phyloP scores from a whole-genome alignment of 495 filamentous ascomycete species.

The Melanomma pulvis-pyrius region DNA sequence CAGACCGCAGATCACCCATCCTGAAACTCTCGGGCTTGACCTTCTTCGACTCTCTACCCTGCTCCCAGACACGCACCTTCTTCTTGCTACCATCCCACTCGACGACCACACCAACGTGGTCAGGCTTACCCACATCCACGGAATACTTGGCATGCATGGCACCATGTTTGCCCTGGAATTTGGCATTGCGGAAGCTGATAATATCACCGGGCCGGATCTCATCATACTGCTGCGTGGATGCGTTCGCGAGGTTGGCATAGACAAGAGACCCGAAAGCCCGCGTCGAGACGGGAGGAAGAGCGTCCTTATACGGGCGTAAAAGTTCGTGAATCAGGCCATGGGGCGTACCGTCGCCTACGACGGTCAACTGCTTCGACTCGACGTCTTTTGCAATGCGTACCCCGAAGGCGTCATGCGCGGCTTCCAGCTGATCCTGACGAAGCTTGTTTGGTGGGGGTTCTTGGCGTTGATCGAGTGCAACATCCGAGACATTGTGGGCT shows the following conservation, averaged over 20 bases:
- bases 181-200: conserved; percentile 88
- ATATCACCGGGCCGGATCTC: conserved; percentile 95
- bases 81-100: conserved; percentile 99
- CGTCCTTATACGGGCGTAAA: conserved; percentile 69
- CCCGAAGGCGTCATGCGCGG: conserved; percentile 76
- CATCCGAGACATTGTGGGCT: conserved; percentile 69
- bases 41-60: conserved; percentile 92
- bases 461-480: conserved; percentile 80
- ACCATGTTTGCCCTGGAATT: conserved; percentile 94
- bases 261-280: conserved; percentile 90
- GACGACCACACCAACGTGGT: conserved; percentile 93
- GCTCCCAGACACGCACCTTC: conserved; percentile 94
- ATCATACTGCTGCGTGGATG: conserved; percentile 83
- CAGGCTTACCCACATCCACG: conserved; percentile 84
- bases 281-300: conserved; percentile 77
- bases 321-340: conserved; percentile 76
- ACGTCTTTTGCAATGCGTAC: conserved; percentile 70
- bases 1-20: conserved; percentile 85
- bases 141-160: conserved; percentile 93
- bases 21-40: conserved; percentile 92
- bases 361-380: conserved; percentile 68
- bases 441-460: conserved; percentile 78
- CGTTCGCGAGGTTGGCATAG: conserved; percentile 93
- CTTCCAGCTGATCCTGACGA: conserved; percentile 93
- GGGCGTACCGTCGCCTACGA: conserved; percentile 82